Evolutionary conservation across 768 basidiomycete genomes (phyloP), one percentile per base, ranked within the genome.

Genomic region (Mycena alexandri): DNA sequence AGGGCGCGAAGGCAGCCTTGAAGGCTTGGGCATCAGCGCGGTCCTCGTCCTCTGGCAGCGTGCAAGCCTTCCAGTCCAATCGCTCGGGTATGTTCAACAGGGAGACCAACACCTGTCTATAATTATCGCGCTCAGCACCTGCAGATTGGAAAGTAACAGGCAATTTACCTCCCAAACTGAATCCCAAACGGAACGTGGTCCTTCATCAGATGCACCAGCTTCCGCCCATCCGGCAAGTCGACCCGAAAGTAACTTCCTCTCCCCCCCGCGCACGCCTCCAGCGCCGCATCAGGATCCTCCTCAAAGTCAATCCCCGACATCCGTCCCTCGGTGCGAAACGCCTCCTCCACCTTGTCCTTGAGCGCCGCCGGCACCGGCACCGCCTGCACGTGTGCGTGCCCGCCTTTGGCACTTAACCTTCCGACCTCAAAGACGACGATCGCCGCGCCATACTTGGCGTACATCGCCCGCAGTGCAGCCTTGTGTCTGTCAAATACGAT

Each of bases 301-400:
- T 94, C 93, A 77, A 95, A 96, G 64, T 90, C 88, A 52, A 95
- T 85, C 5, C 92, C 92, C 44, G 83, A 77, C 29, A 83, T 76
- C 47, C 83, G 83, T 8, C 93, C 95, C 75, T 93, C 91, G n/a
- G 82, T 79, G 19, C 85, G 72, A 77, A 99, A 98, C 13, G 89
- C 84, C 13, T 85, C 80, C 76, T 92, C 92, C 13, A 97, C 86
- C 65, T 86, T 82, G 53, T 86, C 83, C 69, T 88, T 80, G 43
- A 93, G 76, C 46, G 83, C 82, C n/a, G 78, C 68, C 0, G 95
- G 94, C 8, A 96, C 78, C 25, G 96, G 94, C 1, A 94, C 86
- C 41, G 86, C 90, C 76, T 99, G 98, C 10, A 98, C 83, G 78
- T 99, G 97, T 16, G 95, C 96, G 74, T 99, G 98, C 0, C 96